Evolutionary conservation across 805 yeast species (phyloP).

Genomic region (Saturnispora dispora): DNA sequence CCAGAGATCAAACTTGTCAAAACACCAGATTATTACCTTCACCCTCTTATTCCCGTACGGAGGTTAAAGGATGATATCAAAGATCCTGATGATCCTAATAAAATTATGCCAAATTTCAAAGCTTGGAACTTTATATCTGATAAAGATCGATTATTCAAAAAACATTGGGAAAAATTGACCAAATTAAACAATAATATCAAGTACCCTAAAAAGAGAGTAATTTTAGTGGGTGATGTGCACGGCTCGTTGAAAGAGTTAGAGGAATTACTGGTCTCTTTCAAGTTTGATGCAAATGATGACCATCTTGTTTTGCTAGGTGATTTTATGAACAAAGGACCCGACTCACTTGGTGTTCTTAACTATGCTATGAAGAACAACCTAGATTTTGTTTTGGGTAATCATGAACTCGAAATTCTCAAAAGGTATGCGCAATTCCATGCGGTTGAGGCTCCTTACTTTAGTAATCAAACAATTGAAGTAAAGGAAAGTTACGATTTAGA

Average conservation of each 20-base stretch:
- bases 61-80: slow-evolving; percentile 3
- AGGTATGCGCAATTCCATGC: slow-evolving; percentile 56
- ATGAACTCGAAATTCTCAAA: slow-evolving; percentile 64
- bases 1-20: slow-evolving; percentile 22
- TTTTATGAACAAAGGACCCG: slow-evolving; percentile 76
- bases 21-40: slow-evolving; percentile 19
- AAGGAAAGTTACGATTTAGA: slow-evolving; percentile 27
- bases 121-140: slow-evolving; percentile 15
- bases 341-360: slow-evolving; percentile 60
- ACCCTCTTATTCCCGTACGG: slow-evolving; percentile 21
- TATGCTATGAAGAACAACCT: slow-evolving; percentile 49
- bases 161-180: slow-evolving; percentile 16
- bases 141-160: slow-evolving; percentile 14
- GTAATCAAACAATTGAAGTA: slow-evolving; percentile 4
- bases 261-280: slow-evolving; percentile 41
- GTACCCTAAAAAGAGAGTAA: slow-evolving; percentile 36
- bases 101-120: slow-evolving; percentile 20
- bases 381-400: slow-evolving; percentile 81
- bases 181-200: slow-evolving; percentile 5
- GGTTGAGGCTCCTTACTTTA: slow-evolving; percentile 22
- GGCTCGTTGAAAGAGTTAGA: slow-evolving; percentile 56
- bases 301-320: slow-evolving; percentile 72
- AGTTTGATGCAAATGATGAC: slow-evolving; percentile 41
- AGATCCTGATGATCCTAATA: slow-evolving; percentile 22
- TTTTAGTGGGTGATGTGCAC: slow-evolving; percentile 83